These are phyloP conservation scores for Cyberlindnera veronae DNA, from an alignment of 805 yeast species.

Conservation along the genomic window DNA sequence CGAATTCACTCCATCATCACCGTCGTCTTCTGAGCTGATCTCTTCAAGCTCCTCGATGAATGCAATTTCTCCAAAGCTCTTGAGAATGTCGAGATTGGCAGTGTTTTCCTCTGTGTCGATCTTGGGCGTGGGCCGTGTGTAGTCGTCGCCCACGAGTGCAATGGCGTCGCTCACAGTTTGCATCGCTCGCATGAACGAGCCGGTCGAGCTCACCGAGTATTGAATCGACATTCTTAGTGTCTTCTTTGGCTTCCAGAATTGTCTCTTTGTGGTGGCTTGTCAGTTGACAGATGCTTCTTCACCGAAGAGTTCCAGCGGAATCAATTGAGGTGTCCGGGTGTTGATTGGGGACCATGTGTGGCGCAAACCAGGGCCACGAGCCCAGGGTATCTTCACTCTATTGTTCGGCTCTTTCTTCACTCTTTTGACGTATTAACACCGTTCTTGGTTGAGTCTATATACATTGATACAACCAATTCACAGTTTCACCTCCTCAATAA, in stretches of 20 bases:
- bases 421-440: no score
- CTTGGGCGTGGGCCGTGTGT: conserved; percentile 32
- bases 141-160: conserved; percentile 26
- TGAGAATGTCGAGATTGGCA: conserved; percentile 35
- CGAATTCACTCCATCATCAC: conserved; percentile 9
- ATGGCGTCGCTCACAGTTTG: conserved; percentile 57
- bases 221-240: conserved; percentile 38
- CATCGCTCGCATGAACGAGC: conserved; percentile 79
- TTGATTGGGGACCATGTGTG: not conserved
- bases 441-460: no score
- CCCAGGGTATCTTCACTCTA: no score
- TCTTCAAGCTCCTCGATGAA: conserved; percentile 23
- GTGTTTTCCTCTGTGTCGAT: conserved; percentile 35
- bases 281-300: not conserved
- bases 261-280: not conserved
- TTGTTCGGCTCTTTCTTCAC: no score
- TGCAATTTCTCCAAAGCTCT: conserved; percentile 31
- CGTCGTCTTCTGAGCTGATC: conserved; percentile 12
- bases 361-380: no score
- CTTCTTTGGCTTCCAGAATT: not conserved
- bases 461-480: no score
- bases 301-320: no score
- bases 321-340: not conserved
- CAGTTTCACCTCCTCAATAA: conserved; percentile 26
- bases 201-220: conserved; percentile 60